Percentiles rank a stretch among this genome's conserved stretches.
These are phyloP conservation scores for Dichotomocladium elegans DNA, from an alignment of 371 early-diverging fungal species.

Conservation along the genomic window DNA sequence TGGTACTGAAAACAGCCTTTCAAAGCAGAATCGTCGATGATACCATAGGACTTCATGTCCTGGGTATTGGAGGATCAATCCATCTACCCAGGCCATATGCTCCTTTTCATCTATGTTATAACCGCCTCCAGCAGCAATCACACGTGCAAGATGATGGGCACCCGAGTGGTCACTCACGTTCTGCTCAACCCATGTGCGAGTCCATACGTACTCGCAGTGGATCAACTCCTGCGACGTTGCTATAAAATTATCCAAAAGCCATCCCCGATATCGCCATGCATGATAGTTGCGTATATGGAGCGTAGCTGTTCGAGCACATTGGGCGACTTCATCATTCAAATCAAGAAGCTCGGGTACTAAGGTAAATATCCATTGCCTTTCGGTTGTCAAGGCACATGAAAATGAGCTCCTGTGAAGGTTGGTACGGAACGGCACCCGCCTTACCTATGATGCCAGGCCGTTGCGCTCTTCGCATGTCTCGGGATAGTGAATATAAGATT, in stretches of 20 bases:
- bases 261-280: conserved; percentile 52
- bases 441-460: conserved; percentile 58
- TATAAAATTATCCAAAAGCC: conserved; percentile 29
- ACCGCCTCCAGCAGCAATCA: conserved; percentile 16
- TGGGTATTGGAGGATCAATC: conserved; percentile 40
- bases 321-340: conserved; percentile 29
- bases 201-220: conserved; percentile 23
- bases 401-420: not conserved
- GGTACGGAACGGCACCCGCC: too few species aligned
- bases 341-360: conserved; percentile 5
- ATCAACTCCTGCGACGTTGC: not conserved
- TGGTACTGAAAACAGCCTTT: not conserved
- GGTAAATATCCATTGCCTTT: conserved; percentile 38
- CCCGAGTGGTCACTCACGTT: conserved; percentile 60
- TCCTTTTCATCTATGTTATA: not conserved
- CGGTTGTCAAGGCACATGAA: not conserved
- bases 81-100: conserved; percentile 31
- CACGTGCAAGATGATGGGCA: conserved; percentile 47
- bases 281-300: conserved; percentile 54
- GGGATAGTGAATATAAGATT: conserved; percentile 50
- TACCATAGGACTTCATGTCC: conserved; percentile 61
- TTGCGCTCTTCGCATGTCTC: conserved; percentile 50
- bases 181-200: conserved; percentile 32
- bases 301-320: conserved; percentile 33
- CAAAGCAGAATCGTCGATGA: conserved; percentile 47